phyloP scores from a whole-genome alignment of 371 early-diverging fungal genomes.

The Apophysomyces sp. region DNA sequence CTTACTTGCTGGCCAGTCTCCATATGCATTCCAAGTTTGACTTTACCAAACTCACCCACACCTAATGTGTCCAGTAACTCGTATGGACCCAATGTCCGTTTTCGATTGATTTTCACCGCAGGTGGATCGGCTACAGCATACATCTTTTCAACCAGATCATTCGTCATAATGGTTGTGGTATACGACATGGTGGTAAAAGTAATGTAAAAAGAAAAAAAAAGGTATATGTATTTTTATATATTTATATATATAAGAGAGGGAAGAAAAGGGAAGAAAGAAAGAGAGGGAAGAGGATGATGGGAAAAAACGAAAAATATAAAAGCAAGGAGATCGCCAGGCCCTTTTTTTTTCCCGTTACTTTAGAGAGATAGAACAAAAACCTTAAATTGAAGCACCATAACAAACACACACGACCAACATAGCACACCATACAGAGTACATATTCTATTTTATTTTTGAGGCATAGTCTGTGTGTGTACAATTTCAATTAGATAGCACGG shows the following conservation, averaged over 20 bases:
- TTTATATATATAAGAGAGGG: neutral
- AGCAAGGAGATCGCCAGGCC: conserved; percentile 2
- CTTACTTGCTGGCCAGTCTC: conserved; percentile 85
- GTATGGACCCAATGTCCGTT: conserved; percentile 80
- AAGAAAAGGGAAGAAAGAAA: neutral
- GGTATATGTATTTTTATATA: neutral
- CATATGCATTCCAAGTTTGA: conserved; percentile 89
- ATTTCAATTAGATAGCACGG: neutral
- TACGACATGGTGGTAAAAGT: neutral
- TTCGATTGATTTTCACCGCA: neutral
- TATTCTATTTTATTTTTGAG: neutral
- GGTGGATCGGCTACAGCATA: neutral
- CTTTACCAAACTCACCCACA: conserved; percentile 96
- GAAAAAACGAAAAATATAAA: conserved; percentile 1
- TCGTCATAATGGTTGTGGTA: neutral
- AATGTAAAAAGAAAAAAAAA: neutral
- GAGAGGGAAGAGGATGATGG: neutral
- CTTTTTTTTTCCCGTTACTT: conserved; percentile 1
- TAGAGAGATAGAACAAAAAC: neutral
- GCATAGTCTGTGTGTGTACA: neutral
- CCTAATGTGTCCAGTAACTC: conserved; percentile 89
- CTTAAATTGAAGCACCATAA: neutral
- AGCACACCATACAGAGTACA: neutral
- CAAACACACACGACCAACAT: neutral
- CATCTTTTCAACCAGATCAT: neutral